Evolutionary conservation across 1,284 basidiomycete species (phyloP), one percentile per base, ranked within the genome.

Genomic region (Melampsora occidentalis): DNA sequence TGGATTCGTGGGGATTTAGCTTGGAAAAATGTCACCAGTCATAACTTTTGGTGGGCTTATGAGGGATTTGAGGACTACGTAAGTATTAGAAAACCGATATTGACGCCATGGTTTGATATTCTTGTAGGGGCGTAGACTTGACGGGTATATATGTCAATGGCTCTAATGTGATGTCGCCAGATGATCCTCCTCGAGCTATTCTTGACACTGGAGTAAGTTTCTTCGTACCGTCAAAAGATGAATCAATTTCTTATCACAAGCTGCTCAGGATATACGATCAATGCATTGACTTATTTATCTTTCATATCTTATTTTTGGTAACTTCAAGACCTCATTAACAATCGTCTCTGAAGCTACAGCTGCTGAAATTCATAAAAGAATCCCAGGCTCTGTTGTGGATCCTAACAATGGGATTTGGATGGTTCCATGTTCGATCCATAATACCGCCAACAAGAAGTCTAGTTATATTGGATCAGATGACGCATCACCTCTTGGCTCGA

Each of bases 21-120:
- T 49, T 75, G 72, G 72, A 75, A 75, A 62, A 68, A 75, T 62
- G 72, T 75, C 22, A 75, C 49, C 14, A 75, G 72, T 62, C 65
- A 68, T 25, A 75, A 75, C 48, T 75, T 75, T 46, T 75, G 72
- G 72, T 75, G 59, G 5, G 65, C 39, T 64, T 28, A 31, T 46
- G 9, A 46, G 42, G 14, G 14, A 14, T 16, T 46, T 46, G 12
- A 46, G 9, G 28, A 6, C 22, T 57, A 9, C 28, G 3, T 39
- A 39, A 57, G 28, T 18, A n/a, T 57, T 16, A 22, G n/a, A 39
- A 9, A 14, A 18, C 33, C 5, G 2, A 35, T 39, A 14, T 22
- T 53, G 3, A 18, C 14, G 46, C 42, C 2, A 14, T 33, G 31
- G 5, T 28, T 5, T 16, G 48, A 14, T n/a, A 7, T 6, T 42